phyloP scores from a whole-genome alignment of 306 rosid genomes.

The Sicyos baderoa region DNA sequence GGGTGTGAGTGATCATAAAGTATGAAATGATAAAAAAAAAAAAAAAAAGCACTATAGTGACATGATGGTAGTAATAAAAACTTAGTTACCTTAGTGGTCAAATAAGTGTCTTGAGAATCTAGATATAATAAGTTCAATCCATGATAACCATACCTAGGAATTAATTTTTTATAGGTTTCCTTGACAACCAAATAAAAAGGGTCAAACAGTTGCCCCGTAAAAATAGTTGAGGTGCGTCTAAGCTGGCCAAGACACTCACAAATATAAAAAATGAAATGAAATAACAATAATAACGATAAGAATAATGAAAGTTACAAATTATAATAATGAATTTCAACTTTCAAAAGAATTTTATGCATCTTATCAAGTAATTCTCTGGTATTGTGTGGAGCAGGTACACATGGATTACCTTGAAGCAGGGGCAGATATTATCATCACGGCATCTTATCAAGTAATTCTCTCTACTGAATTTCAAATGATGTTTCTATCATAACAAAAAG shows the following conservation, averaged over 20 bases:
- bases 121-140: no score
- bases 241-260: no score
- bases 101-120: no score
- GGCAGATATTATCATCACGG: conserved; percentile 69
- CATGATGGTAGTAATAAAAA: neutral
- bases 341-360: neutral
- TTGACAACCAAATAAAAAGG: no score
- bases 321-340: neutral
- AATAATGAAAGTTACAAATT: neutral
- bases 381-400: conserved; percentile 50
- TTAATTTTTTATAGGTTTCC: no score
- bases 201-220: no score
- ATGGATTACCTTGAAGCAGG: conserved; percentile 87
- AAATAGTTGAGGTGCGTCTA: no score
- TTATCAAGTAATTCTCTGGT: conserved; percentile 5
- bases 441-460: conserved; percentile 78
- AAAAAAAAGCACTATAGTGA: neutral
- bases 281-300: no score
- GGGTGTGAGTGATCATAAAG: neutral
- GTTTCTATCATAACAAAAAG: neutral
- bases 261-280: no score
- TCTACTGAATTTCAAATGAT: neutral
- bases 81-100: no score
- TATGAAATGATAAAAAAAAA: conserved; percentile 1
- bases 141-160: no score